Evolutionary conservation across 2,329 filamentous ascomycete species (phyloP).

Genomic region (Aspergillus nomiae): DNA sequence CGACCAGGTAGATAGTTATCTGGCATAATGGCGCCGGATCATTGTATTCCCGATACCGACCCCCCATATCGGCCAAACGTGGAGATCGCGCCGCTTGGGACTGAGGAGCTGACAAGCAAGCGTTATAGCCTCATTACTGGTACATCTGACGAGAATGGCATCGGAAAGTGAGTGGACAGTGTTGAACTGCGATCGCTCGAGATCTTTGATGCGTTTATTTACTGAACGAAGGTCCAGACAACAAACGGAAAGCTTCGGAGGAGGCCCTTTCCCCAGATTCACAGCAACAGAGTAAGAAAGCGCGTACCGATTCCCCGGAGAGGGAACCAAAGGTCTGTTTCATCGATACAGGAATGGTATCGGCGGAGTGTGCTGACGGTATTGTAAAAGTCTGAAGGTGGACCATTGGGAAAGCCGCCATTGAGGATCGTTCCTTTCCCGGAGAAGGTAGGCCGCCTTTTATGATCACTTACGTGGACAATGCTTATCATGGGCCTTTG

Average conservation of each 20-base stretch:
- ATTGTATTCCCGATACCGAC: constrained; percentile 24
- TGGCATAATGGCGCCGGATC: constrained; percentile 26
- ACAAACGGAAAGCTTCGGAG: constrained; percentile 55
- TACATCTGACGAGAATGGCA: constrained; percentile 28
- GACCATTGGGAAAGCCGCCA: constrained; percentile 50
- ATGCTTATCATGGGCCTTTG: constrained; percentile 24
- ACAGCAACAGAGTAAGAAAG: constrained; percentile 50
- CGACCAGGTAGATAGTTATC: constrained; percentile 17
- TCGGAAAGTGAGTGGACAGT: constrained; percentile 35
- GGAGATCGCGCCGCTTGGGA: constrained; percentile 15
- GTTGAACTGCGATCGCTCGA: too few species aligned
- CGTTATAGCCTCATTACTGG: constrained; percentile 1
- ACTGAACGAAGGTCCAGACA: constrained; percentile 27
- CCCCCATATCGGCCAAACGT: constrained; percentile 20
- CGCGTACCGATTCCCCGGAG: constrained; percentile 50
- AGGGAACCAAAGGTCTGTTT: constrained; percentile 34
- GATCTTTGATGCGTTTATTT: background rate
- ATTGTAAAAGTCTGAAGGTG: constrained; percentile 40
- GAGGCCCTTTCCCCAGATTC: constrained; percentile 47
- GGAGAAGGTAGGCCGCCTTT: constrained; percentile 66
- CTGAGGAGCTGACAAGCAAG: constrained; percentile 10
- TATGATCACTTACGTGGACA: constrained; percentile 4
- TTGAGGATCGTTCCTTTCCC: constrained; percentile 77
- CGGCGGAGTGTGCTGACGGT: background rate
- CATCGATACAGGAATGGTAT: background rate